Evolutionary conservation across 1,284 basidiomycete genomes (phyloP).

Genomic region (Malassezia furfur): DNA sequence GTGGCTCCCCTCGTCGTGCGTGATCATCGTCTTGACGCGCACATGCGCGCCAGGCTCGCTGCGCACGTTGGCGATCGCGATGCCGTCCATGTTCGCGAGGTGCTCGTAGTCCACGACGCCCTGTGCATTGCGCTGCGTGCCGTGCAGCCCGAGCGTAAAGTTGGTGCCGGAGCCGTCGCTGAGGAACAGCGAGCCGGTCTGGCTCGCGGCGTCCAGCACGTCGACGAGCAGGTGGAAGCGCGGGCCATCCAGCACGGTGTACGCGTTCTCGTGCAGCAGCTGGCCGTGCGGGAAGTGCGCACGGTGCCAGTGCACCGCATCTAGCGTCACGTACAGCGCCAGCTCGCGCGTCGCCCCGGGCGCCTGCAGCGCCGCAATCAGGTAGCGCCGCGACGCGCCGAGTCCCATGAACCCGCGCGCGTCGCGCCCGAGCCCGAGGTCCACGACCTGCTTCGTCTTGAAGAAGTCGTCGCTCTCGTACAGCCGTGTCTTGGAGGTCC

Average conservation of each 20-base stretch:
- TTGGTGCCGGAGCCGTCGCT: slow-evolving; percentile 88
- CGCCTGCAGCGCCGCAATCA: slow-evolving; percentile 40
- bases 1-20: slow-evolving; percentile 79
- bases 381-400: slow-evolving; percentile 33
- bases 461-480: slow-evolving; percentile 43
- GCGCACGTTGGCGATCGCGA: slow-evolving; percentile 78
- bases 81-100: slow-evolving; percentile 81
- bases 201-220: slow-evolving; percentile 55
- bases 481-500: slow-evolving; percentile 19
- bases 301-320: slow-evolving; percentile 36
- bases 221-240: slow-evolving; percentile 87
- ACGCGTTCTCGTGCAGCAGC: slow-evolving; percentile 73
- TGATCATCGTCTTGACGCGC: slow-evolving; percentile 57
- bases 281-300: slow-evolving; percentile 69
- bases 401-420: slow-evolving; percentile 39
- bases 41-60: slow-evolving; percentile 63
- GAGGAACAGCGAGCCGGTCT: slow-evolving; percentile 82
- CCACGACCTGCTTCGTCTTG: slow-evolving; percentile 25
- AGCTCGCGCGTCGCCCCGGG: slow-evolving; percentile 25
- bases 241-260: slow-evolving; percentile 89
- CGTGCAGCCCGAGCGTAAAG: slow-evolving; percentile 80
- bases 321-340: slow-evolving; percentile 36
- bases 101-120: slow-evolving; percentile 92
- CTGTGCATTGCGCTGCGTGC: slow-evolving; percentile 76
- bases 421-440: slow-evolving; percentile 33